These are phyloP conservation scores for Wallacemonas rigidus DNA, from an alignment of 208 protist species.

Conservation along the genomic window DNA sequence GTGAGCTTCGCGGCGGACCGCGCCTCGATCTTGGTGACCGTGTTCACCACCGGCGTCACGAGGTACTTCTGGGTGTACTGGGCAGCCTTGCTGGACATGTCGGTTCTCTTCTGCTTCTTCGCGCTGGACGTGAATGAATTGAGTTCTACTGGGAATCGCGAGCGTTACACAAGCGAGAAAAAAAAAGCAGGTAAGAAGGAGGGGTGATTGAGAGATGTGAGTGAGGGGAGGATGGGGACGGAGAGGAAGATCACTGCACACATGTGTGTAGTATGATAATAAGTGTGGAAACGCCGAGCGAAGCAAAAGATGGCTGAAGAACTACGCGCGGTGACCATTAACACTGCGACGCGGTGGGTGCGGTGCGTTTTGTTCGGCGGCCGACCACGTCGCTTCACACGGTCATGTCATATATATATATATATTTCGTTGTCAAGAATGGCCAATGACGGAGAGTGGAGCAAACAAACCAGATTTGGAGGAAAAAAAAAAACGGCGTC, in stretches of 20 bases:
- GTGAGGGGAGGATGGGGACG: too few relatives aligned
- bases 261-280: background rate
- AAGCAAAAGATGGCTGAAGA: background rate
- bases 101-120: background rate
- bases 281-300: background rate
- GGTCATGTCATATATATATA: too few relatives aligned
- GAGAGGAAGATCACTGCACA: background rate
- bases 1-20: slow-evolving; percentile 56
- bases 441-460: too few relatives aligned
- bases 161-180: background rate
- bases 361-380: too few relatives aligned
- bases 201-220: background rate
- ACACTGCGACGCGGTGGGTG: too few relatives aligned
- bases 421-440: too few relatives aligned
- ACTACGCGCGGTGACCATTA: too few relatives aligned
- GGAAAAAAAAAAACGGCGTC: background rate
- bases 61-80: slow-evolving; percentile 32
- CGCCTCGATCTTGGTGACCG: slow-evolving; percentile 62
- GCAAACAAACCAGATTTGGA: too few relatives aligned
- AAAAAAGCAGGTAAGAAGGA: background rate
- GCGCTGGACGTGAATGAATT: background rate
- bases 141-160: background rate
- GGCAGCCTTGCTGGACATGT: slow-evolving; percentile 16
- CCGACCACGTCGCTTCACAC: too few relatives aligned
- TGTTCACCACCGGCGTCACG: slow-evolving; percentile 52